Base-by-base conservation (phyloP, 345 rosid species). In the Lepidium didymum region DNA sequence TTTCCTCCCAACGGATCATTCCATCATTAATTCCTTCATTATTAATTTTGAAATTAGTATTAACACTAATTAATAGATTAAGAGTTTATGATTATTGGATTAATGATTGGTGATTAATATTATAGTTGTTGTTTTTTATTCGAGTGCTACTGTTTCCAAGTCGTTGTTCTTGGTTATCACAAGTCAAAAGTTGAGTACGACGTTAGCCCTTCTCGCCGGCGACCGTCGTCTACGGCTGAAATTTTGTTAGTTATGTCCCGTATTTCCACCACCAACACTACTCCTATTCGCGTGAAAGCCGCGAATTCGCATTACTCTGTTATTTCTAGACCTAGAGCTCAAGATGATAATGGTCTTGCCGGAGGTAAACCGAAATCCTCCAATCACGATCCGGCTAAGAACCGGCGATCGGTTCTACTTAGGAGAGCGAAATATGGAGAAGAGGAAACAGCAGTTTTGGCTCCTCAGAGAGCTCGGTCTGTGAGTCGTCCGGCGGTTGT, bases 391-490 rank as follows among this genome's bases (percentile, higher is more conserved):
- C 52, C 80, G 12, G 80, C 42, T 46, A 82, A 64, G 67, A 71
- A 38, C 42, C 75, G 79, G 73, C 80, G 82, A 81, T 75, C 88
- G 6, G 59, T 77, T 63, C 25, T 73, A 6, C 41, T 75, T 15
- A 78, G 55, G 70, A 75, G 78, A 55, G 74, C 85, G 40, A 90
- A 80, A 70, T 73, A 81, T 2, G 83, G 83, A 21, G 92, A 79
- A 36, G 59, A 74, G 5, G 78, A 68, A 9, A 73, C 62, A 49
- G 42, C 55, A 41, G 70, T 54, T 63, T 31, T 55, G 51, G 64
- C 51, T 25, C 51, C 70, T 34, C 77, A 57, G 61, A 68, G 73
- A 63, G 56, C 65, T 74, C 76, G 81, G 65, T 77, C 81, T 33
- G 74, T 35, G 15, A 69, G 50, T 54, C 77, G 78, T 61, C 78